These are phyloP conservation scores for Brassica juncea DNA, from an alignment of 345 rosid species.

Conservation along the genomic window DNA sequence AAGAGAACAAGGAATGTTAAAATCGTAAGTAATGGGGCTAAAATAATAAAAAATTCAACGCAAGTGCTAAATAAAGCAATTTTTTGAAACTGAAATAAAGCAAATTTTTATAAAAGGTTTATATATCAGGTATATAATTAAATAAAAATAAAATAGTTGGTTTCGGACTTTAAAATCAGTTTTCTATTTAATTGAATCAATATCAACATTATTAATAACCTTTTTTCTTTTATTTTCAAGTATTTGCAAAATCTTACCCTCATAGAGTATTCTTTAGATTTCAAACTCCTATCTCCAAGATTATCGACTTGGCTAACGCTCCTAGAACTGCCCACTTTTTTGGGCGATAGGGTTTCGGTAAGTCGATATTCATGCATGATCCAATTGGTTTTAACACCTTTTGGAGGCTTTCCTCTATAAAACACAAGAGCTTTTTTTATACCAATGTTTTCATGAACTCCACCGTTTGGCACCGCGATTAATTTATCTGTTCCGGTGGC, in stretches of 20 bases:
- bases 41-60: slow-evolving; percentile 4
- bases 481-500: slow-evolving; percentile 94
- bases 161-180: too few species aligned
- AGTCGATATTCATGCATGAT: slow-evolving; percentile 99
- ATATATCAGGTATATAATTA: background rate
- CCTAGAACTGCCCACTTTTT: slow-evolving; percentile 26
- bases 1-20: background rate
- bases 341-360: slow-evolving; percentile 43
- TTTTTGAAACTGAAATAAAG: too few species aligned
- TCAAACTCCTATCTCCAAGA: slow-evolving; percentile 40
- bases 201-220: background rate
- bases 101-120: too few species aligned
- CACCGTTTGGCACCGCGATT: slow-evolving; percentile 50
- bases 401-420: slow-evolving; percentile 90
- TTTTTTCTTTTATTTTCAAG: too few species aligned
- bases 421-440: slow-evolving; percentile 95
- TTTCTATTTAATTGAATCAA: background rate
- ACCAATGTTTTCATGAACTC: slow-evolving; percentile 62
- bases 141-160: background rate
- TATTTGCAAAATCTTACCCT: slow-evolving; percentile 56
- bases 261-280: slow-evolving; percentile 78
- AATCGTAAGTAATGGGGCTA: background rate
- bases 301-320: slow-evolving; percentile 25
- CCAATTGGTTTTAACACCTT: slow-evolving; percentile 92
- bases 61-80: background rate